A percentile compares a stretch with the other conserved stretches of the same genome.
phyloP scores from a whole-genome alignment of 2,329 filamentous ascomycete genomes.

The Aureobasidium sp. region DNA sequence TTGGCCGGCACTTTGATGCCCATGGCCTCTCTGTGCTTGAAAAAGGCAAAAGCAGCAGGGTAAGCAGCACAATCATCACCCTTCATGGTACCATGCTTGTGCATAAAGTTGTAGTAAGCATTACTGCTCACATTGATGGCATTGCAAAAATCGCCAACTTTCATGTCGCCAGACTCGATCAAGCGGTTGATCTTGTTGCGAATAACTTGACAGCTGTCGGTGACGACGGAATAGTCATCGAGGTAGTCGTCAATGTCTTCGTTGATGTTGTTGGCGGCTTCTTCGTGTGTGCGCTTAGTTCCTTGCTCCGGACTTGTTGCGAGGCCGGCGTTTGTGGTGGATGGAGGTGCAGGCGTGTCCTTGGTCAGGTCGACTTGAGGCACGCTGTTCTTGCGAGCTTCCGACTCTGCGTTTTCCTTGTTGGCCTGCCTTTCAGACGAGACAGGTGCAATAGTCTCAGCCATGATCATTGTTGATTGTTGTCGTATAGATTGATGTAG shows the following conservation, averaged over 20 bases:
- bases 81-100: slow-evolving; percentile 35
- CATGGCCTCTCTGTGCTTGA: slow-evolving; percentile 45
- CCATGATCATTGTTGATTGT: neutral
- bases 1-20: slow-evolving; percentile 35
- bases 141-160: slow-evolving; percentile 36
- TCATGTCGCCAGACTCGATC: slow-evolving; percentile 40
- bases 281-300: neutral
- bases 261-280: neutral
- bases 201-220: neutral
- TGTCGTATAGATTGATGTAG: neutral
- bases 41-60: slow-evolving; percentile 31
- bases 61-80: slow-evolving; percentile 27
- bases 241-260: neutral
- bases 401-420: neutral
- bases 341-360: neutral
- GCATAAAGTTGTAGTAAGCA: slow-evolving; percentile 42
- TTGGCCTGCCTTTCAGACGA: neutral
- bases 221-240: neutral
- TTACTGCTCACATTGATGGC: slow-evolving; percentile 31
- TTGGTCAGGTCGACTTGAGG: neutral
- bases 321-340: neutral
- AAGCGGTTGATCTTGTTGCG: slow-evolving; percentile 35
- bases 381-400: neutral
- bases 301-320: neutral
- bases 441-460: neutral